Conservation (phyloP, 805 yeast species). For the Ogataea saltuana region DNA sequence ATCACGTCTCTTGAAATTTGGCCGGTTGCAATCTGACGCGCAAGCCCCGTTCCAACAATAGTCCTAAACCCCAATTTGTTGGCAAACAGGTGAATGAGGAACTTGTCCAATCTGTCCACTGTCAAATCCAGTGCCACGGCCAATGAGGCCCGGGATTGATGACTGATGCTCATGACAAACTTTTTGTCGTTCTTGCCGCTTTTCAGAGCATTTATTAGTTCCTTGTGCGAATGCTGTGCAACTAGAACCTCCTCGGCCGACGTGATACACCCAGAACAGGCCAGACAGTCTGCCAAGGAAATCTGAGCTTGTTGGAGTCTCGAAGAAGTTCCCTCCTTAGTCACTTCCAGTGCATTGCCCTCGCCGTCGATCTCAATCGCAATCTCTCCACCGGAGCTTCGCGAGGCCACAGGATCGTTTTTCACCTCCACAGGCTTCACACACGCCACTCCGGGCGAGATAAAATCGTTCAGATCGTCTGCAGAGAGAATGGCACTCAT, state of each 20-base stretch:
- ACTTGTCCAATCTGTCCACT: constrained; percentile 59
- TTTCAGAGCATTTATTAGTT: constrained; percentile 62
- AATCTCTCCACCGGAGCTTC: constrained; percentile 35
- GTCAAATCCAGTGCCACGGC: constrained; percentile 63
- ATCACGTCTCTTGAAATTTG: constrained; percentile 45
- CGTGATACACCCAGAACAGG: constrained; percentile 96
- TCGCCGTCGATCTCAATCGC: constrained; percentile 61
- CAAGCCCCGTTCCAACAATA: constrained; percentile 83
- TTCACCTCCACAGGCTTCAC: constrained; percentile 74
- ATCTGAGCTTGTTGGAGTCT: constrained; percentile 79
- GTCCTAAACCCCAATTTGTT: constrained; percentile 65
- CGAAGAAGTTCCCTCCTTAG: constrained; percentile 51
- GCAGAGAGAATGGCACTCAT: constrained; percentile 91
- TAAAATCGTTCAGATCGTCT: constrained; percentile 91
- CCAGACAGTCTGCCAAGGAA: constrained; percentile 88
- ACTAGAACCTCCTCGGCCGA: constrained; percentile 95
- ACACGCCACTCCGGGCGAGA: constrained; percentile 92
- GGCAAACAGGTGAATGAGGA: constrained; percentile 58
- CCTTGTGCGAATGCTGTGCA: constrained; percentile 85
- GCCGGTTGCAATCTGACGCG: constrained; percentile 64
- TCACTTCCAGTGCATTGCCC: constrained; percentile 69
- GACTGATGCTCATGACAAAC: constrained; percentile 79
- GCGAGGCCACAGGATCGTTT: constrained; percentile 25
- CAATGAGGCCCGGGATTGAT: constrained; percentile 81
- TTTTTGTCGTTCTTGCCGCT: constrained; percentile 34